phyloP scores from a whole-genome alignment of 2,329 filamentous ascomycete genomes.

The Chrysosporium queenslandicum region DNA sequence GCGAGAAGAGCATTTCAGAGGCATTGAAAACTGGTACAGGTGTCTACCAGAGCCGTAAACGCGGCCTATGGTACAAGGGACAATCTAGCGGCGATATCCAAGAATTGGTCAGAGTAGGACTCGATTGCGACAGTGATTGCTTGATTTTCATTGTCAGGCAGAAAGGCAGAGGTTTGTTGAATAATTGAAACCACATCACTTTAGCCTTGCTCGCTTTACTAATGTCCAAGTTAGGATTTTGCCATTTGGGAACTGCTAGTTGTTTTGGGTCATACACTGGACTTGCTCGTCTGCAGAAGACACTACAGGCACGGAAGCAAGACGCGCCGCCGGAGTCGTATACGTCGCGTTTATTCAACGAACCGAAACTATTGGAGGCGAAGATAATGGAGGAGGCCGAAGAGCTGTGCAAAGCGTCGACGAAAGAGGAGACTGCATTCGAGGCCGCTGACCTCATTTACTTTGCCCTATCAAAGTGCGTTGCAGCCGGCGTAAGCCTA shows the following conservation, averaged over 20 bases:
- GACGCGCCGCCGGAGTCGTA: constrained; percentile 85
- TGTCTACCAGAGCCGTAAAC: constrained; percentile 92
- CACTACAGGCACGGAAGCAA: constrained; percentile 66
- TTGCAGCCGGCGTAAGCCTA: constrained; percentile 71
- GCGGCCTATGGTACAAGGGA: constrained; percentile 94
- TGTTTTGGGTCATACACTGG: constrained; percentile 84
- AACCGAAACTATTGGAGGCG: constrained; percentile 76
- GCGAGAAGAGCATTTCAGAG: constrained; percentile 77
- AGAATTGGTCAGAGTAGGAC: constrained; percentile 69
- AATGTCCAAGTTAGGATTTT: constrained; percentile 54
- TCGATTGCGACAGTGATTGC: constrained; percentile 92
- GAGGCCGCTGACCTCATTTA: constrained; percentile 94
- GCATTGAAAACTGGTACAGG: constrained; percentile 71
- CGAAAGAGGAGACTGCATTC: constrained; percentile 75
- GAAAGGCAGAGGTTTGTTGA: constrained; percentile 57
- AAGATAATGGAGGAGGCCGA: constrained; percentile 99
- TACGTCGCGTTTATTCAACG: constrained; percentile 83
- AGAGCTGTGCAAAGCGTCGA: constrained; percentile 79
- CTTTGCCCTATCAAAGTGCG: constrained; percentile 84
- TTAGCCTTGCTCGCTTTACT: constrained; percentile 13
- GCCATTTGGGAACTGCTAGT: constrained; percentile 80
- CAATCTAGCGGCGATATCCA: constrained; percentile 90
- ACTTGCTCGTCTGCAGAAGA: constrained; percentile 76
- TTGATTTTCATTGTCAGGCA: constrained; percentile 83
- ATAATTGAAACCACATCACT: constrained; percentile 12